Evolutionary conservation across 306 rosid species (phyloP).

Genomic region (Prunus kanzakura): DNA sequence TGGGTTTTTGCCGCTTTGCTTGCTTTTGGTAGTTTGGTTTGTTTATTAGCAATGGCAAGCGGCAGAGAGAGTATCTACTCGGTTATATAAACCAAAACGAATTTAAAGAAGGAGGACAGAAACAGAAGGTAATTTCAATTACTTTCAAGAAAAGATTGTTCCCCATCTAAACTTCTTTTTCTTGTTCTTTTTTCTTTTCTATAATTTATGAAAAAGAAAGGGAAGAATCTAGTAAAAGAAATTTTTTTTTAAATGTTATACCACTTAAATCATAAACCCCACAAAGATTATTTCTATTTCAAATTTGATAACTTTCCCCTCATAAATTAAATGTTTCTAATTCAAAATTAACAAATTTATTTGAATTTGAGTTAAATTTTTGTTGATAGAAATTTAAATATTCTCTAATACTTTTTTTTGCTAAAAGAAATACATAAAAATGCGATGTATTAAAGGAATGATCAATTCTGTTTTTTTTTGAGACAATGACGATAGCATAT

Average conservation of each 20-base stretch:
- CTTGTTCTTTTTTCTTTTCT: background rate
- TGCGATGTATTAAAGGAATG: no score
- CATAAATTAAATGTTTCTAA: background rate
- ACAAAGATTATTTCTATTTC: background rate
- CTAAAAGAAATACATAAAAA: no score
- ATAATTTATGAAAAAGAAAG: background rate
- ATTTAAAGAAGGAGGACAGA: background rate
- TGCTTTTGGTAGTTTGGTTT: background rate
- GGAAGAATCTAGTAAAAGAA: background rate
- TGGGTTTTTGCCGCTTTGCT: constrained; percentile 18
- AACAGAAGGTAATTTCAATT: background rate
- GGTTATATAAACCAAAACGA: constrained; percentile 1
- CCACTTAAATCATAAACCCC: background rate
- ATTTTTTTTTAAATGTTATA: background rate
- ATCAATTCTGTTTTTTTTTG: no score
- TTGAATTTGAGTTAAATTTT: background rate
- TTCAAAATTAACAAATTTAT: background rate
- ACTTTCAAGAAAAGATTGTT: background rate
- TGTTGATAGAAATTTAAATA: background rate
- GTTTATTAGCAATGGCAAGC: background rate
- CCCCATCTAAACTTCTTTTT: background rate
- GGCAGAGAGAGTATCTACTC: background rate
- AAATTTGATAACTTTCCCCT: no score
- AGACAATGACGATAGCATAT: no score
- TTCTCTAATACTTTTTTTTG: background rate